These are phyloP conservation scores for Aspergillus sp. DNA, from an alignment of 2,329 filamentous ascomycete species.

Conservation along the genomic window DNA sequence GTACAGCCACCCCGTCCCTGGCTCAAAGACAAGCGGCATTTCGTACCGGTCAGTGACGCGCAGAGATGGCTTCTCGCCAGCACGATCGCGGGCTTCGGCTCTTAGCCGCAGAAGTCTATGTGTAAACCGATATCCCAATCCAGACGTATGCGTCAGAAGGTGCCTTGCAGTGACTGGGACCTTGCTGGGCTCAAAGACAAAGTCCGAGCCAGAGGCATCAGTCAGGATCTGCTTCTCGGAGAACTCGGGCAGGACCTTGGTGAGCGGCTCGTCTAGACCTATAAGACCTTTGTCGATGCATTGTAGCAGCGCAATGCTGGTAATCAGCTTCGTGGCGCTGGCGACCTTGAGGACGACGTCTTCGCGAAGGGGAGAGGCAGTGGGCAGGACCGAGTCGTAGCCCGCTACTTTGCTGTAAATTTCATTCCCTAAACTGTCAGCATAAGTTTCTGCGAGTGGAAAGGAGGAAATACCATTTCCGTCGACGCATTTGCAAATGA, in stretches of 20 bases:
- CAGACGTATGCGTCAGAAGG: constrained; percentile 5
- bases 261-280: constrained; percentile 48
- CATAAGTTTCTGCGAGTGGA: neutral
- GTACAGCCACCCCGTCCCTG: constrained; percentile 4
- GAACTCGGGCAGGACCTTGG: constrained; percentile 49
- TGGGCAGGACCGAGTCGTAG: neutral
- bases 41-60: neutral
- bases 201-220: constrained; percentile 44
- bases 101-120: neutral
- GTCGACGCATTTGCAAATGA: constrained; percentile 8
- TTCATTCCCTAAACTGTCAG: neutral
- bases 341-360: constrained; percentile 23
- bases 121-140: constrained; percentile 3
- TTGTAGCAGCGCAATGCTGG: constrained; percentile 55
- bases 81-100: neutral
- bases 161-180: constrained; percentile 1
- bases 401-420: constrained; percentile 10
- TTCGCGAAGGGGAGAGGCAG: neutral
- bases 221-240: constrained; percentile 49
- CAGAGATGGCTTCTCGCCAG: neutral
- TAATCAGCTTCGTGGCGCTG: constrained; percentile 47
- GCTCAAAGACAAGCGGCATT: constrained; percentile 7
- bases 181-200: neutral
- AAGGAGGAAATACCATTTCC: neutral
- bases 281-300: constrained; percentile 55